phyloP scores from a whole-genome alignment of 495 filamentous ascomycete genomes.

The Friedmanniomyces endolithicus region DNA sequence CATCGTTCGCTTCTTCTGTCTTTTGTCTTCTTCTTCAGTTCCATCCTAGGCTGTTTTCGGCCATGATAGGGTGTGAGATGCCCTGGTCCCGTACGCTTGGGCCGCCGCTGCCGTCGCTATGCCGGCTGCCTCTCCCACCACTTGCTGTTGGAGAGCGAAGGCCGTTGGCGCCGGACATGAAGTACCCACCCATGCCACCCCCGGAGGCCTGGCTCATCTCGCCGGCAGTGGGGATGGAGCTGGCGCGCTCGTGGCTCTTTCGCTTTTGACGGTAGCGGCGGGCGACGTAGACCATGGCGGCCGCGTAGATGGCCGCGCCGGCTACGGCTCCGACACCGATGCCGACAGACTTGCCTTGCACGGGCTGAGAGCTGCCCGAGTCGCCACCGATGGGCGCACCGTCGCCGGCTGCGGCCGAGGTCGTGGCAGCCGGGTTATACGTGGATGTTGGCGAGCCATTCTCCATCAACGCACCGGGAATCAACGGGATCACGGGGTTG shows the following conservation, averaged over 20 bases:
- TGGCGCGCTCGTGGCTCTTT: conserved; percentile 60
- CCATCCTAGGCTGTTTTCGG: conserved; percentile 97
- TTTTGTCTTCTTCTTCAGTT: conserved; percentile 42
- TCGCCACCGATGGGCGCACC: conserved; percentile 35
- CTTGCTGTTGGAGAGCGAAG: conserved; percentile 35
- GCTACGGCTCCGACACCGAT: conserved; percentile 67
- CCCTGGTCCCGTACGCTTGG: conserved; percentile 47
- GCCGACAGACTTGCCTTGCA: conserved; percentile 67
- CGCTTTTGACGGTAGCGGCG: conserved; percentile 83
- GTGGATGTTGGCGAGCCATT: conserved; percentile 26
- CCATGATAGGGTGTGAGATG: conserved; percentile 80
- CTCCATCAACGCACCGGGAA: conserved; percentile 48
- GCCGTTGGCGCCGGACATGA: conserved; percentile 31
- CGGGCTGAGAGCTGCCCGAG: conserved; percentile 40
- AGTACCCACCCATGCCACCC: conserved; percentile 15
- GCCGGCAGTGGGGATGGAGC: conserved; percentile 40
- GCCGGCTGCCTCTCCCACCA: conserved; percentile 30
- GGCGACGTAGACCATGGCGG: conserved; percentile 96
- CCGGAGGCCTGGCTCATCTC: conserved; percentile 17
- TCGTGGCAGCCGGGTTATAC: conserved; percentile 25
- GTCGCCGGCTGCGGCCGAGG: conserved; percentile 23
- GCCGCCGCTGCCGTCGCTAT: conserved; percentile 40
- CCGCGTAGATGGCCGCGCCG: conserved; percentile 83
- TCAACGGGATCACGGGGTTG: conserved; percentile 70
- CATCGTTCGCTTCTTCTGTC: too few species aligned